A percentile compares a stretch with the other conserved stretches of the same genome.
These are phyloP conservation scores for Ilyonectria destructans DNA, from an alignment of 2,329 filamentous ascomycete species.

Conservation along the genomic window DNA sequence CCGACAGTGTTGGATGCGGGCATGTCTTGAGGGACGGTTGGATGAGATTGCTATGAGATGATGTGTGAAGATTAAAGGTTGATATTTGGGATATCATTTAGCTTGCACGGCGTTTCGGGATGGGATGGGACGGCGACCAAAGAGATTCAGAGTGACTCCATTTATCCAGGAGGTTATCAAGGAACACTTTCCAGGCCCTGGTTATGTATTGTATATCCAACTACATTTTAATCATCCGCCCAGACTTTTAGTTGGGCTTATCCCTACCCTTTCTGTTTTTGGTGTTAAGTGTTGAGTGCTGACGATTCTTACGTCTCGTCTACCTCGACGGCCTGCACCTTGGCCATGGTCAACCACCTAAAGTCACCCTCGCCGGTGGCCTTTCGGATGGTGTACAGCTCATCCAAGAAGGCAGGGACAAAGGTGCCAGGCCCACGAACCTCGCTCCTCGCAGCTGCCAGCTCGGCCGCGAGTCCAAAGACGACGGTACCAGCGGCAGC, in stretches of 20 bases:
- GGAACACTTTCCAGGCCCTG: neutral
- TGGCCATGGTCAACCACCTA: slow-evolving; percentile 68
- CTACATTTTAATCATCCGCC: neutral
- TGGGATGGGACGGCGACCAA: neutral
- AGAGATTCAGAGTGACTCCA: neutral
- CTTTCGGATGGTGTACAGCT: slow-evolving; percentile 67
- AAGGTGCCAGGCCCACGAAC: slow-evolving; percentile 90
- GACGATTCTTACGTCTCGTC: slow-evolving; percentile 37
- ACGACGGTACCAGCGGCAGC: slow-evolving; percentile 81
- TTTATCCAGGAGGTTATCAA: slow-evolving; percentile 8
- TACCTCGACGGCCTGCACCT: slow-evolving; percentile 60
- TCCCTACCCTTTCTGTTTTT: neutral
- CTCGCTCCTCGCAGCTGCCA: slow-evolving; percentile 73
- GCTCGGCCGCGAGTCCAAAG: slow-evolving; percentile 83
- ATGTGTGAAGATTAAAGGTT: neutral
- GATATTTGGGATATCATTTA: slow-evolving; percentile 1
- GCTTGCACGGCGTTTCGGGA: slow-evolving; percentile 7
- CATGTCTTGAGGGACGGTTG: slow-evolving; percentile 20
- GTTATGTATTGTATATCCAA: slow-evolving; percentile 22
- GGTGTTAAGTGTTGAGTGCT: neutral
- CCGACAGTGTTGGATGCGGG: slow-evolving; percentile 43
- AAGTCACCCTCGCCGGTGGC: slow-evolving; percentile 64
- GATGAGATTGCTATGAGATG: neutral
- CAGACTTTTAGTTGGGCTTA: neutral
- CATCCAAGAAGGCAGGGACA: slow-evolving; percentile 88